A percentile compares a stretch with the other conserved stretches of the same genome.
Evolutionary conservation across 1,284 basidiomycete genomes (phyloP).

Genomic region (Austroboletus novae-zelandiae): DNA sequence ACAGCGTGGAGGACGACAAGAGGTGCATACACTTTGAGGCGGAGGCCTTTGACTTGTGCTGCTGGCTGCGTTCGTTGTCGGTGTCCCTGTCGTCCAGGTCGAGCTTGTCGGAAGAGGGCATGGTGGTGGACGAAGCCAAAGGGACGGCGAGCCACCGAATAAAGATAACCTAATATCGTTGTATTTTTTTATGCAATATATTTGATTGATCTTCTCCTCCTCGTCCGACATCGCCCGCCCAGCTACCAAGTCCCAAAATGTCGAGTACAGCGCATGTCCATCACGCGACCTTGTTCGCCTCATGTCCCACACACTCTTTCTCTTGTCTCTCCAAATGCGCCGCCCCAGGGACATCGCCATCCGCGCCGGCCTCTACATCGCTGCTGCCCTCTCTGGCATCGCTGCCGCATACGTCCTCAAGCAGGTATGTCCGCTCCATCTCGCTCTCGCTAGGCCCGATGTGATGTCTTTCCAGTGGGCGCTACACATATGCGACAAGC

Average conservation of each 20-base stretch:
- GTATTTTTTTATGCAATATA: neutral
- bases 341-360: conserved; percentile 11
- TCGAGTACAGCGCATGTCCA: neutral
- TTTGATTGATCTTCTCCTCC: neutral
- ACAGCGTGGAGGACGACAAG: neutral
- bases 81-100: conserved; percentile 26
- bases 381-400: conserved; percentile 13
- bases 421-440: conserved; percentile 5
- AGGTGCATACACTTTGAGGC: conserved; percentile 27
- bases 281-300: neutral
- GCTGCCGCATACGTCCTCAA: conserved; percentile 21
- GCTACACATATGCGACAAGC: neutral
- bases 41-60: conserved; percentile 25
- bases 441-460: neutral
- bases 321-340: conserved; percentile 8
- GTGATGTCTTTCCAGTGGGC: conserved; percentile 4
- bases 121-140: conserved; percentile 6
- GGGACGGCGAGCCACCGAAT: conserved; percentile 14
- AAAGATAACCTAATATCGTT: conserved; percentile 19
- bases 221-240: too few species aligned
- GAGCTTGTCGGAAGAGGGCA: conserved; percentile 27
- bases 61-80: conserved; percentile 20
- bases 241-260: too few species aligned
- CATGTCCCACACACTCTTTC: neutral
- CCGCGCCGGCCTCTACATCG: conserved; percentile 11